Percentiles rank a stretch among this genome's conserved stretches.
Evolutionary conservation across 129 eudicot species (phyloP).

Genomic region (Dittrichia graveolens): DNA sequence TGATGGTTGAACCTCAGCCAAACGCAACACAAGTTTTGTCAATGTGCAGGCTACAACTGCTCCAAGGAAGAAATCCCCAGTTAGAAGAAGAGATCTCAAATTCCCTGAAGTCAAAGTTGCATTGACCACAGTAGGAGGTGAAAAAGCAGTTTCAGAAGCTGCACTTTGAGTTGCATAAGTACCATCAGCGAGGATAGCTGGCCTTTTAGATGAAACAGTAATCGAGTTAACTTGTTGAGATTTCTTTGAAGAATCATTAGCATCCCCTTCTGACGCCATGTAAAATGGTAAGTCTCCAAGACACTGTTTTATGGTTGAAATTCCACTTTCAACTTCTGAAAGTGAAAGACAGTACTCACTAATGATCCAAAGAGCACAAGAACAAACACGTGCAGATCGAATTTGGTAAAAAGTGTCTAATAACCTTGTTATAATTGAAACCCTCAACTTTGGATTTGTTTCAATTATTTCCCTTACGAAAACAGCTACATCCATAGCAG

Average conservation of each 20-base stretch:
- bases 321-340: conserved; percentile 93
- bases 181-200: conserved; percentile 93
- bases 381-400: conserved; percentile 93
- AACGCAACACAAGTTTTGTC: conserved; percentile 82
- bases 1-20: conserved; percentile 86
- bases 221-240: conserved; percentile 71
- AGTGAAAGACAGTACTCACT: conserved; percentile 96
- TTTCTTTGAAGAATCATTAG: conserved; percentile 67
- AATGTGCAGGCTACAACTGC: conserved; percentile 93
- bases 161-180: conserved; percentile 98
- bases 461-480: conserved; percentile 94
- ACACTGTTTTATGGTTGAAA: conserved; percentile 85
- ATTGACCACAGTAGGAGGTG: conserved; percentile 81
- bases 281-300: conserved; percentile 94
- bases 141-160: conserved; percentile 85
- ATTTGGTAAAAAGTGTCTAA: conserved; percentile 93
- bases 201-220: conserved; percentile 85
- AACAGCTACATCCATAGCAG: conserved; percentile 94
- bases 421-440: conserved; percentile 81
- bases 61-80: conserved; percentile 95
- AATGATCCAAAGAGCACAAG: conserved; percentile 97
- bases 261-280: conserved; percentile 65
- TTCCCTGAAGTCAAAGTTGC: conserved; percentile 75
- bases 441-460: conserved; percentile 86
- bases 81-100: conserved; percentile 83